These are phyloP conservation scores for Psidium friedrichsthalianum DNA, from an alignment of 345 rosid species.

Conservation along the genomic window DNA sequence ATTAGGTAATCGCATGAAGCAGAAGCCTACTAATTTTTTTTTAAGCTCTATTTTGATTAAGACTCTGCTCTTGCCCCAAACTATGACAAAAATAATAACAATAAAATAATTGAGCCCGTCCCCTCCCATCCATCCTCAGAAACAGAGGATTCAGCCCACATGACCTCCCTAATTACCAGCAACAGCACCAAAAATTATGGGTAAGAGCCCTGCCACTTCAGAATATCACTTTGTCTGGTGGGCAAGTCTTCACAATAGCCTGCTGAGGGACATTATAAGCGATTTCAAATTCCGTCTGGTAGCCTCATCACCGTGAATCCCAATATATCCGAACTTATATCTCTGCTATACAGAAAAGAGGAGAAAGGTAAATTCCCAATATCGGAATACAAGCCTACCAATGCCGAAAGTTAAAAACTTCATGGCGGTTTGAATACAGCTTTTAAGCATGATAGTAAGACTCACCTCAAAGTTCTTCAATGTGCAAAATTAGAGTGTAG, in stretches of 20 bases:
- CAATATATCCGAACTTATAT: slow-evolving; percentile 89
- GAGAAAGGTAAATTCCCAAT: background rate
- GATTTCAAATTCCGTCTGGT: slow-evolving; percentile 76
- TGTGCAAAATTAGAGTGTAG: slow-evolving; percentile 72
- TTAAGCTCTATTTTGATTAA: background rate
- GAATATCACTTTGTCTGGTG: background rate
- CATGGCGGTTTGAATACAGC: background rate
- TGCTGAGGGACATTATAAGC: slow-evolving; percentile 93
- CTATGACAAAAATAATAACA: background rate
- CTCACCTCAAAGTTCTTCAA: slow-evolving; percentile 90
- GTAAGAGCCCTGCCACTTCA: background rate
- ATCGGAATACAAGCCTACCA: no score
- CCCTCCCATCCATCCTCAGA: background rate
- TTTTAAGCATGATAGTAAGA: background rate
- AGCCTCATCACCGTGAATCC: slow-evolving; percentile 96
- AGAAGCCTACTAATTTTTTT: background rate
- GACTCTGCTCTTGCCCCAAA: background rate
- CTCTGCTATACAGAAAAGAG: slow-evolving; percentile 28
- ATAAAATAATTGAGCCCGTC: background rate
- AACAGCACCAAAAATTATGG: background rate
- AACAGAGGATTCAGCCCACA: background rate
- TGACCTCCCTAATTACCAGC: background rate
- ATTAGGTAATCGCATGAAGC: background rate
- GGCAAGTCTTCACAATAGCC: slow-evolving; percentile 45
- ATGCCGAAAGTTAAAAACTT: no score